Base-by-base conservation (phyloP, 805 yeast genomes). In the Hanseniaspora occidentalis region DNA sequence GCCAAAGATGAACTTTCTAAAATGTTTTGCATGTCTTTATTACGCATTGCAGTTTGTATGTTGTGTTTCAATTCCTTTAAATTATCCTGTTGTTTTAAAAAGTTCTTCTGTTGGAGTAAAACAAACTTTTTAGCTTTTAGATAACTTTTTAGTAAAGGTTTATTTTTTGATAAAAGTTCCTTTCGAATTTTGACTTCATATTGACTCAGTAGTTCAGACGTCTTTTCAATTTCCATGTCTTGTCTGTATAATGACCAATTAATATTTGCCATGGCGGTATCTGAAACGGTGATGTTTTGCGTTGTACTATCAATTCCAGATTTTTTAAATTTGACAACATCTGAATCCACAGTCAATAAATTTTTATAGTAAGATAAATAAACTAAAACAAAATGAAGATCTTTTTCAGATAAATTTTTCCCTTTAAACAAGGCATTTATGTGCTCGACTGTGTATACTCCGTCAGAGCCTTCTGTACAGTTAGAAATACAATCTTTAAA, bases 11-110 rank as follows among this genome's bases (percentile, higher is more conserved):
- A 63, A 14, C 58, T 53, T 39, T 56, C 52, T 17, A 71, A 45
- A 2, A 69, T 66, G 14, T 51, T 53, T 6, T 66, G 39, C 5
- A 70, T 47, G 17, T 61, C 56, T 24, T 56, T 53, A 46, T 69
- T 69, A 9, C 65, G 65, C 9, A 62, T 48, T 3, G 74, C 66
- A 38, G 60, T 56, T 47, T 71, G 71, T 37, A 71, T 61, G 43
- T 66, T 64, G 41, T 48, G 52, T 39, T 65, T 49, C 2, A 70
- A 56, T 5, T 57, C 47, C 37, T 58, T 62, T 17, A 71, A 51
- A 43, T 68, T 70, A 31, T 53, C 57, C 9, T 57, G 50, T 31
- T 62, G 54, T 4, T 46, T 50, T 21, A 63, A 46, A 16, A 66
- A 55, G 24, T 58, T 53, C 6, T 38, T 43, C 37, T 66, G 48